Evolutionary conservation across 257 asterid genomes (phyloP).

Genomic region (Primulina tabacum): DNA sequence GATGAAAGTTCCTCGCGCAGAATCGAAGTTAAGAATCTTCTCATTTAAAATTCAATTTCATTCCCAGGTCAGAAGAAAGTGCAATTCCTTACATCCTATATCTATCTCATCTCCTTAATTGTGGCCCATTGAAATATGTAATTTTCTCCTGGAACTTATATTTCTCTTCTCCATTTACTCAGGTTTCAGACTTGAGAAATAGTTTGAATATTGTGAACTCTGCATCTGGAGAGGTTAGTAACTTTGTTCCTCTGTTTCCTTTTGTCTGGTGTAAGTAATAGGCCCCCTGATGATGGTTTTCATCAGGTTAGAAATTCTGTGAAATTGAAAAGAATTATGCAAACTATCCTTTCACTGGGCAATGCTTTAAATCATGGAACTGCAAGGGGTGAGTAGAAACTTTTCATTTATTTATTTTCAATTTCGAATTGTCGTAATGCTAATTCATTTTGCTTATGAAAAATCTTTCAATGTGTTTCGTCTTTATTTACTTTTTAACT

Average conservation of each 20-base stretch:
- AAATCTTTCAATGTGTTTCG: not conserved
- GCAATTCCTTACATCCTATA: slow-evolving; percentile 4
- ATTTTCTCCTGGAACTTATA: not conserved
- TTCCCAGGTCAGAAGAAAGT: slow-evolving; percentile 51
- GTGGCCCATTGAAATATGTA: not conserved
- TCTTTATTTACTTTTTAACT: not conserved
- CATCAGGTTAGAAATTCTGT: slow-evolving; percentile 74
- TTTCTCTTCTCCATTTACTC: slow-evolving; percentile 19
- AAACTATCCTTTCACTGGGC: slow-evolving; percentile 74
- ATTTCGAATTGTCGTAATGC: not conserved
- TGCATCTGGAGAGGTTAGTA: slow-evolving; percentile 71
- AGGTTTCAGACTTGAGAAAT: slow-evolving; percentile 62
- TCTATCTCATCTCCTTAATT: not conserved
- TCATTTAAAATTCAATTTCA: slow-evolving; percentile 63
- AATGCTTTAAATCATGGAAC: slow-evolving; percentile 93
- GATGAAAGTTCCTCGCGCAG: slow-evolving; percentile 81
- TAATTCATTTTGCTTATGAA: not conserved
- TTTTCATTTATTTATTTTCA: not conserved
- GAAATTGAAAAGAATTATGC: slow-evolving; percentile 80
- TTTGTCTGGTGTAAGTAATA: slow-evolving; percentile 14
- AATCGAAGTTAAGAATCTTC: slow-evolving; percentile 71
- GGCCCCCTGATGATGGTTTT: slow-evolving; percentile 26
- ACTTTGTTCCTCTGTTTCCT: slow-evolving; percentile 15
- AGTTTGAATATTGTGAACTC: slow-evolving; percentile 59
- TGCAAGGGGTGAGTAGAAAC: slow-evolving; percentile 61